phyloP scores from a whole-genome alignment of 2,329 filamentous ascomycete species.

The Dactylellina drechsleri region DNA sequence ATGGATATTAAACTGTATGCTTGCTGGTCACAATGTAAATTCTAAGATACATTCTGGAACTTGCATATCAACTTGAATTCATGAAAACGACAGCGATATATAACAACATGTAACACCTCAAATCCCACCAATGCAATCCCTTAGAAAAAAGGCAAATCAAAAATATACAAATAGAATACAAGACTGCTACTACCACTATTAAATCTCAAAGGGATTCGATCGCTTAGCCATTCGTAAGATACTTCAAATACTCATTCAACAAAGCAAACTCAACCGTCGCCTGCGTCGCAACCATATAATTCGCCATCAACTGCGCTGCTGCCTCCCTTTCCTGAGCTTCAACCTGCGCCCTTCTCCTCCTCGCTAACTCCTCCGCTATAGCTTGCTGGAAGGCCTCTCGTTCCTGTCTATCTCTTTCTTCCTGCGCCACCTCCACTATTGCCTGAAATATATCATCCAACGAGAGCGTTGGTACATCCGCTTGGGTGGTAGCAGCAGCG shows the following conservation, averaged over 20 bases:
- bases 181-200: neutral
- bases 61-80: no score
- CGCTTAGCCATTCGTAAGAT: slow-evolving; percentile 11
- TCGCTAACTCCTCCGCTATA: slow-evolving; percentile 43
- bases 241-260: slow-evolving; percentile 39
- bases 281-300: slow-evolving; percentile 51
- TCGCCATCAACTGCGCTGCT: slow-evolving; percentile 39
- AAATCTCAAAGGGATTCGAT: slow-evolving; percentile 4
- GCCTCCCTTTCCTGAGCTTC: slow-evolving; percentile 51
- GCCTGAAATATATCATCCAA: slow-evolving; percentile 48
- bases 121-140: no score
- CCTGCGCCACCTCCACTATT: slow-evolving; percentile 41
- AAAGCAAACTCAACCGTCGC: slow-evolving; percentile 46
- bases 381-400: slow-evolving; percentile 44
- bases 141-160: no score
- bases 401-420: slow-evolving; percentile 45
- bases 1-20: no score
- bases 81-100: no score
- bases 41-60: no score
- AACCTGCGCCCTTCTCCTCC: slow-evolving; percentile 33
- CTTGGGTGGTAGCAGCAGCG: neutral
- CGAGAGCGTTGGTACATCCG: slow-evolving; percentile 7
- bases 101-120: no score
- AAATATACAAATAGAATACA: no score
- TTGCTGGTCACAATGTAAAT: no score